Percentiles rank a stretch among this genome's conserved stretches.
These are phyloP conservation scores for Neurospora sp. DNA, from an alignment of 495 filamentous ascomycete species.

Conservation along the genomic window DNA sequence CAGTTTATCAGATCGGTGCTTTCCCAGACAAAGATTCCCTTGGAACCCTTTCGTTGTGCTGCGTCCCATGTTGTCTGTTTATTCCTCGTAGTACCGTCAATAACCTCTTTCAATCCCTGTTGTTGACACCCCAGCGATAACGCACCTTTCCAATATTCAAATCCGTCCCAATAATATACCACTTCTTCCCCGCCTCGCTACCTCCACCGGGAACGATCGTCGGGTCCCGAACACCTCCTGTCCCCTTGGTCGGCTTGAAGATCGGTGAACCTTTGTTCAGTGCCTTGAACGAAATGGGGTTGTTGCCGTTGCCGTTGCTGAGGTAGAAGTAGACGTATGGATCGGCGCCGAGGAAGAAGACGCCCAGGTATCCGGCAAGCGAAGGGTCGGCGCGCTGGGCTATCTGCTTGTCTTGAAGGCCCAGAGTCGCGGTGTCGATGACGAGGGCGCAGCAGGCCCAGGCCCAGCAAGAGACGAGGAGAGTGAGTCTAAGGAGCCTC, in stretches of 20 bases:
- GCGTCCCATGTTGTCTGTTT: constrained; percentile 41
- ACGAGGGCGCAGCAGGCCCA: neutral
- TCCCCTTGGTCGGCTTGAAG: constrained; percentile 39
- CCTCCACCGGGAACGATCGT: constrained; percentile 38
- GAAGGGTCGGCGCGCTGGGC: constrained; percentile 26
- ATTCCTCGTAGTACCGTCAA: neutral
- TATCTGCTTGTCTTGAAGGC: constrained; percentile 4
- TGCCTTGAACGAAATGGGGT: constrained; percentile 35
- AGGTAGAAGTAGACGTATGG: constrained; percentile 46
- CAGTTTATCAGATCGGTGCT: constrained; percentile 41
- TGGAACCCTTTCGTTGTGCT: constrained; percentile 36
- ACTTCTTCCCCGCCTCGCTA: constrained; percentile 38
- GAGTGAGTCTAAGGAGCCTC: neutral
- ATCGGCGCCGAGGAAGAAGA: constrained; percentile 43
- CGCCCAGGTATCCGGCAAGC: constrained; percentile 39
- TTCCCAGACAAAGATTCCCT: constrained; percentile 46
- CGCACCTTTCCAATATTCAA: constrained; percentile 39
- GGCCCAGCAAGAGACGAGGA: neutral
- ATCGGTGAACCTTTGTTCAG: constrained; percentile 39
- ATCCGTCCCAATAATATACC: constrained; percentile 47
- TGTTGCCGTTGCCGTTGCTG: constrained; percentile 41
- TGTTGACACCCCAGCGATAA: neutral
- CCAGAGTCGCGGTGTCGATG: neutral
- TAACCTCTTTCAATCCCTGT: neutral
- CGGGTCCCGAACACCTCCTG: constrained; percentile 40